Conservation (phyloP, 2,329 filamentous ascomycete genomes). For the Hansfordia pulvinata region DNA sequence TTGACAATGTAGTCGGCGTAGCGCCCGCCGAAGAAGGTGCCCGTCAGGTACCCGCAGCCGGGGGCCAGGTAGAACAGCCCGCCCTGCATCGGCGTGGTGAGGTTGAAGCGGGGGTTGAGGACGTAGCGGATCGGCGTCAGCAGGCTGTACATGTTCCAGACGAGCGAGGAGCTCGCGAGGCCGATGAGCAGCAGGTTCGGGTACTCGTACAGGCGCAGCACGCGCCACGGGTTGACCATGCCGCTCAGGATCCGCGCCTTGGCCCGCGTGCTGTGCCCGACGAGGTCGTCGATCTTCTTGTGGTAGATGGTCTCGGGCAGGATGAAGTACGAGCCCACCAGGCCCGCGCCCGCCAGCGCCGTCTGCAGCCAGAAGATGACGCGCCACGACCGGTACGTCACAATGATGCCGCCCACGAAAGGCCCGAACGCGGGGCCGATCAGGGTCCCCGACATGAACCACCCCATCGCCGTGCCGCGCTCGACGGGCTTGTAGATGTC, state of each 20-base stretch:
- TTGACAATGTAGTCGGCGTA: conserved; percentile 25
- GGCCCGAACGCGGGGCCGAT: conserved; percentile 59
- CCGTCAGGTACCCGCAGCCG: conserved; percentile 49
- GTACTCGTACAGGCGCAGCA: conserved; percentile 51
- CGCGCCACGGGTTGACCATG: conserved; percentile 54
- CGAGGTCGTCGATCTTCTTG: conserved; percentile 47
- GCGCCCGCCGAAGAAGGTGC: conserved; percentile 49
- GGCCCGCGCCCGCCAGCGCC: conserved; percentile 47
- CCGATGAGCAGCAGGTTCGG: conserved; percentile 51
- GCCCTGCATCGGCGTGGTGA: conserved; percentile 46
- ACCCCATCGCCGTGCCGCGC: conserved; percentile 58
- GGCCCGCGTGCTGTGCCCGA: conserved; percentile 31
- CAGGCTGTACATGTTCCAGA: conserved; percentile 59
- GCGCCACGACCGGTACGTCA: conserved; percentile 60
- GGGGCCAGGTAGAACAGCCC: conserved; percentile 60
- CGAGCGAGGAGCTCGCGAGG: conserved; percentile 45
- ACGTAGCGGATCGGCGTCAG: conserved; percentile 51
- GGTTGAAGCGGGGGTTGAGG: conserved; percentile 54
- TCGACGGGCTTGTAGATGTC: conserved; percentile 54
- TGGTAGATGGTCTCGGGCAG: conserved; percentile 62
- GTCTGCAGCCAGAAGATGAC: conserved; percentile 69
- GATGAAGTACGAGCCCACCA: conserved; percentile 47
- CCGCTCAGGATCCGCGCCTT: conserved; percentile 41
- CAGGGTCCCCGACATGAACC: conserved; percentile 58
- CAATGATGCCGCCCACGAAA: conserved; percentile 63